A percentile compares a stretch with the other conserved stretches of the same genome.
Conservation (phyloP, 495 filamentous ascomycete species). For the Choiromyces venosus region DNA sequence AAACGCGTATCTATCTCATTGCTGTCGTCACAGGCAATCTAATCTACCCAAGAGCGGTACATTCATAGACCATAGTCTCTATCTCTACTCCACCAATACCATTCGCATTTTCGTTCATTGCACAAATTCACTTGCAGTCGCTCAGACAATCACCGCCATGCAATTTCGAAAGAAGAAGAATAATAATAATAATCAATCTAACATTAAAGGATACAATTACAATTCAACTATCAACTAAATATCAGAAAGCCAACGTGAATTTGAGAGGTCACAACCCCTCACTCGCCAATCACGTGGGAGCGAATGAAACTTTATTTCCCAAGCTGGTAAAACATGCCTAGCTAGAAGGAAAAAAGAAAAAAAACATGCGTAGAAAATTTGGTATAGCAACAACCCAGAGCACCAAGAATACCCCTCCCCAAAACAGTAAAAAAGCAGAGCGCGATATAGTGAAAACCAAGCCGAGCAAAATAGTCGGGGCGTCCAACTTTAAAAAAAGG, state of each 20-base stretch:
- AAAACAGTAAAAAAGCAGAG: too few species aligned
- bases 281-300: not conserved
- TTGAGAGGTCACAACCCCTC: not conserved
- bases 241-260: not conserved
- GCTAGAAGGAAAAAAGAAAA: too few species aligned
- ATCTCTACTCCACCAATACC: not conserved
- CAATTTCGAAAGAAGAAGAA: not conserved
- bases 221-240: not conserved
- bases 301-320: not conserved
- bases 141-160: not conserved
- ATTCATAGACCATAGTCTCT: not conserved
- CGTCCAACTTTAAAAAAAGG: too few species aligned
- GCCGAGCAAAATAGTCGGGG: too few species aligned
- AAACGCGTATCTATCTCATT: not conserved
- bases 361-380: not conserved
- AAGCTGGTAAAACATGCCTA: not conserved
- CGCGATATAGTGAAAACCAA: too few species aligned
- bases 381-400: not conserved
- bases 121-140: not conserved
- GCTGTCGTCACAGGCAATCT: not conserved
- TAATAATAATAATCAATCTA: too few species aligned
- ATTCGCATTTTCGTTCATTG: not conserved
- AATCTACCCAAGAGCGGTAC: not conserved
- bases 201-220: not conserved
- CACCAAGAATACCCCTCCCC: not conserved